Evolutionary conservation across 164 flowering plant genomes (phyloP).

Genomic region (Saururus chinensis): DNA sequence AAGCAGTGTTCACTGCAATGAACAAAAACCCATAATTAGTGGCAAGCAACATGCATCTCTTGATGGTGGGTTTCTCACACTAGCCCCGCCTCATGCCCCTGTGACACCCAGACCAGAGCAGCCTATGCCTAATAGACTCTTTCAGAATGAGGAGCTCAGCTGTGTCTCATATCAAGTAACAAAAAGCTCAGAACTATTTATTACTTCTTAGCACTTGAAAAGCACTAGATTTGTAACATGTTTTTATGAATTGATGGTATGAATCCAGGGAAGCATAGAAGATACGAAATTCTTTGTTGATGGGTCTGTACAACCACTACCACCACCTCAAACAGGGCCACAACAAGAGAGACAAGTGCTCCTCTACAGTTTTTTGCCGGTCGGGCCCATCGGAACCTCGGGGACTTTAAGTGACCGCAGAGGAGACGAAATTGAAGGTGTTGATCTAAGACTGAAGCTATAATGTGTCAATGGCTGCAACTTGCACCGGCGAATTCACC

Average conservation of each 20-base stretch:
- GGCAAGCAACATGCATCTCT: constrained; percentile 9
- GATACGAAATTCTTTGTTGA: background rate
- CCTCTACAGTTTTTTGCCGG: constrained; percentile 11
- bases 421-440: constrained; percentile 3
- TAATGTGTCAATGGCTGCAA: background rate
- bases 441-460: constrained; percentile 18
- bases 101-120: constrained; percentile 4
- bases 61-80: constrained; percentile 16
- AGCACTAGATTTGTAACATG: too few relatives aligned
- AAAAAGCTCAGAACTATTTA: background rate
- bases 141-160: constrained; percentile 1
- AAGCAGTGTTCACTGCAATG: background rate
- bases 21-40: background rate
- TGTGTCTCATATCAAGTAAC: background rate
- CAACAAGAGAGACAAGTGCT: background rate
- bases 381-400: background rate
- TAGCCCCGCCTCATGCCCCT: constrained; percentile 17
- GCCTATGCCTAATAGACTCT: background rate
- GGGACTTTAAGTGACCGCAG: background rate
- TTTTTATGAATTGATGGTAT: background rate
- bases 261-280: constrained; percentile 10
- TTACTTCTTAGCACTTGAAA: background rate
- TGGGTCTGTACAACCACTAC: background rate
- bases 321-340: background rate
- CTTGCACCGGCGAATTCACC: too few relatives aligned